These are phyloP conservation scores for Carex arenaria DNA, from an alignment of 202 grass and related monocot species.

Conservation along the genomic window DNA sequence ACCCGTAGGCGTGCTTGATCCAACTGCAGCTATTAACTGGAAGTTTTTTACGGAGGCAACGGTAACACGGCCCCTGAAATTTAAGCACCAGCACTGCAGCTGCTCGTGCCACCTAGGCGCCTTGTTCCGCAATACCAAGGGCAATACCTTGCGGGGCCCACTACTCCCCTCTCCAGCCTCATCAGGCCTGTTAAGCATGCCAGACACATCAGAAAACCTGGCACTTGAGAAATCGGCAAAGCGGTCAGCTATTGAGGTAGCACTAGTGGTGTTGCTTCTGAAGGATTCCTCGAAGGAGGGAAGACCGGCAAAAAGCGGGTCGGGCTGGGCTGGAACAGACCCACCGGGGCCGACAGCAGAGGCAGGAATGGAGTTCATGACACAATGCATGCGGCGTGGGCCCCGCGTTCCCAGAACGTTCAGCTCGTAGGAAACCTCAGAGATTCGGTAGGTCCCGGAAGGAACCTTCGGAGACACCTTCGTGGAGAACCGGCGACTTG, in stretches of 20 bases:
- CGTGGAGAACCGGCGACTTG: conserved; percentile 59
- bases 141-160: conserved; percentile 34
- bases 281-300: conserved; percentile 69
- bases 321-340: conserved; percentile 55
- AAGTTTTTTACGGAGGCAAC: conserved; percentile 97
- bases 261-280: conserved; percentile 39
- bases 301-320: conserved; percentile 34
- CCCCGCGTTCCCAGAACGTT: conserved; percentile 86
- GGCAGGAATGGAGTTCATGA: conserved; percentile 78
- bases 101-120: conserved; percentile 82
- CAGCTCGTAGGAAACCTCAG: conserved; percentile 81
- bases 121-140: conserved; percentile 75
- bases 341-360: conserved; percentile 53
- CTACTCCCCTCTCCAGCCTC: conserved; percentile 11
- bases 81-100: conserved; percentile 94
- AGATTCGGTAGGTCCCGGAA: conserved; percentile 42
- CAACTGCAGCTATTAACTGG: conserved; percentile 55
- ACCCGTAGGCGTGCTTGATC: conserved; percentile 7
- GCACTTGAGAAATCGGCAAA: conserved; percentile 59
- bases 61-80: conserved; percentile 75
- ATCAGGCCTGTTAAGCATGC: conserved; percentile 4
- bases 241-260: conserved; percentile 37
- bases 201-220: conserved; percentile 51
- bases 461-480: conserved; percentile 84
- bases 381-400: conserved; percentile 82